Base-by-base conservation (phyloP, 1,284 basidiomycete genomes). In the Ganoderma meredithae region DNA sequence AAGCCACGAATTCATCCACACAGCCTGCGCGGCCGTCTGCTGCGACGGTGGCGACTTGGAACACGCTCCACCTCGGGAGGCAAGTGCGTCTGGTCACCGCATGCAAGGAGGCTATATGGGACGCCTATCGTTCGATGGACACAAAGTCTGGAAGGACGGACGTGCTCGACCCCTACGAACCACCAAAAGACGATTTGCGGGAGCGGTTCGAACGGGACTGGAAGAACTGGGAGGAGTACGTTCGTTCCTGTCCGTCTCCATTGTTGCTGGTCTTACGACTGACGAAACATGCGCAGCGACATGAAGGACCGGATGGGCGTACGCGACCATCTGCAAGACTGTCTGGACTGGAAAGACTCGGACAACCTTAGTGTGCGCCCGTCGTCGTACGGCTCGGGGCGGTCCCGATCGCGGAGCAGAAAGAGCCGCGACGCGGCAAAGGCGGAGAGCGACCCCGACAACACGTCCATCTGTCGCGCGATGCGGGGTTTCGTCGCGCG, bases 291-390 rank as follows among this genome's bases (percentile, higher is more conserved):
- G 47, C 13, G 17, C 68, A 93, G 91, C 70, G 92, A 93, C 72
- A 93, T 93, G 92, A 81, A 81, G 62, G 89, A 91, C 73, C 88
- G 91, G n/a, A 88, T 90, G 49, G 83, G 84, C 59, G 85, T 91
- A 80, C 86, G 88, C 47, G 80, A 81, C 19, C 79, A 79, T 62
- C 79, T 91, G 41, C 77, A 78, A 64, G 78, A 82, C 8, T 81
- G 83, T 55, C 75, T 88, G n/a, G 73, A 75, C n/a, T 92, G 90
- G 89, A 65, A 75, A 6, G 83, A 86, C 62, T 85, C 88, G 5
- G 69, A 72, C 19, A 73, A 79, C 19, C 81, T 69, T 22, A 73
- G 83, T 49, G 82, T 86, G 47, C 78, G 79, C 12, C 86, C 88
- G 1, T 85, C 86, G 33, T 69, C 67, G 17, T 36, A 87, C 85